Base-by-base conservation (phyloP, 1,139 yeast species). In the Scheffersomyces segobiensis region DNA sequence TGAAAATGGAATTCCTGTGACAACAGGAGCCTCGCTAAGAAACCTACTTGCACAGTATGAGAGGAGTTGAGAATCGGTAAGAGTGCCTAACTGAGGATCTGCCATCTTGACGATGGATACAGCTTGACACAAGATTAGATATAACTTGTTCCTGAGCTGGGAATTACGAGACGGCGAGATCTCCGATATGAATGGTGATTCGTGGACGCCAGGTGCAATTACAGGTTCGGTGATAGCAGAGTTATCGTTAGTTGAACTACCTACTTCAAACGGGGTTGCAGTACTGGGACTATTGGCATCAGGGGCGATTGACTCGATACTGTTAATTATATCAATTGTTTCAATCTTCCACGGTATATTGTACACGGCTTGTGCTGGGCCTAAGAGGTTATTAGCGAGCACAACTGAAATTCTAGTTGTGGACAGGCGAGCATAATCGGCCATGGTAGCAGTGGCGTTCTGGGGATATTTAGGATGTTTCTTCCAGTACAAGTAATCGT, bases 361-460 rank as follows among this genome's bases (percentile, higher is more conserved):
- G 46, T 53, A 60, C 1, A 55, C 54, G 21, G 60, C 42, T 12
- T 59, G 47, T 49, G 64, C 56, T 6, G 73, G 68, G 2, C 72
- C 71, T 46, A 71, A 60, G 50, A 48, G 50, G 50, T 20, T 20
- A 14, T 24, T 20, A 7, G 21, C 50, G 24, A 48, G 50, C 12
- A 7, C 42, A 17, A 32, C 17, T 14, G 17, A 32, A 32, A 32
- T 32, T 12, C 42, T 17, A 32, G 42, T 10, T 2, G 42, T 3
- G 42, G 42, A 32, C 42, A 32, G 42, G 17, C 42, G 14, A 10
- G 42, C 42, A 32, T 32, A 32, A 17, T 32, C 42, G 14, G 21
- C 18, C 50, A 48, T 20, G 14, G 50, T 24, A 21, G 50, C 8
- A 12, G 21, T 21, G n/a, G 50, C n/a, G 18, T 48, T 48, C 21